Evolutionary conservation across 1,284 basidiomycete genomes (phyloP), one percentile per base, ranked within the genome.

Genomic region (Puccinia triticina): DNA sequence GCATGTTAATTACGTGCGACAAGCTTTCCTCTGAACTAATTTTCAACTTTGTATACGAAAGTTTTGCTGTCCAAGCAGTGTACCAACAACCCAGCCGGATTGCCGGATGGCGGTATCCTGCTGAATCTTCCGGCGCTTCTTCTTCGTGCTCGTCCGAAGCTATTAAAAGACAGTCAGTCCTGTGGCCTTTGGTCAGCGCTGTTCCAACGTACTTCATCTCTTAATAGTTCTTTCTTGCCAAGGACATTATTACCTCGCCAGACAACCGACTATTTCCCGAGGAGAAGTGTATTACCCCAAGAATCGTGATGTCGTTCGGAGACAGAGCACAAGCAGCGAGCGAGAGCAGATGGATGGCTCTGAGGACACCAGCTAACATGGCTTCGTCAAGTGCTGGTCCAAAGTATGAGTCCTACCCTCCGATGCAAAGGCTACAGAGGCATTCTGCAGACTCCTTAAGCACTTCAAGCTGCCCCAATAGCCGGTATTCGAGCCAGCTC

Each of bases 401-500:
- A 23, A 32, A 66, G 21, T 4, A 43, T 16, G 37, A 66, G 64
- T 40, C 64, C 34, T 8, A 43, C 32, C 12, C 37, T 12, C 64
- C 64, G 37, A 8, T 21, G 16, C 34, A 32, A 66, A 66, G 21
- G 32, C 64, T 66, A 34, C 29, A 32, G 37, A 40, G 64, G 8
- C 64, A 66, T 40, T 66, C 64, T 32, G 32, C 32, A 21, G 64
- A 66, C 64, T 66, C 18, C 64, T 8, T 66, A 40, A 66, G 37
- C 37, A n/a, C 64, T 21, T 66, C 64, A 32, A 23, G 32, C n/a
- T 40, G 34, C 21, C 3, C 21, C 37, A 64, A 64, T 16, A 32
- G 64, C 18, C 64, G 34, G 23, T 43, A 43, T 66, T 66, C 37
- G 3, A 43, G 37, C 10, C 29, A 32, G 37, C 64, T 66, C 29